phyloP scores from a whole-genome alignment of 805 yeast genomes.

The Candida xyloterini region DNA sequence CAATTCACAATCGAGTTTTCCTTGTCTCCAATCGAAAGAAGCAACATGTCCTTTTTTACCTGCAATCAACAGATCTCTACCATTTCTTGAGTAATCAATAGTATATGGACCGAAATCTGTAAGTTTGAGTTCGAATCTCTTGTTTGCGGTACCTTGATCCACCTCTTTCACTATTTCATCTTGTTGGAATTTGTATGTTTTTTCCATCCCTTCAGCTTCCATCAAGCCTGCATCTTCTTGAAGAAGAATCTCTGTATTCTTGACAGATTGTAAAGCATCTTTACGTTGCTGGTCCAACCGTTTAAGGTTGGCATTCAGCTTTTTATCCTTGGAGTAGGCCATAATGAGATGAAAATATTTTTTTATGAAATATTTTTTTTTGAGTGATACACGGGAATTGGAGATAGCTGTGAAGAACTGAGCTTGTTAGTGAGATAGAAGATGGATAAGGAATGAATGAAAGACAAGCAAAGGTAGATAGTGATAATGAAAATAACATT shows the following conservation, averaged over 20 bases:
- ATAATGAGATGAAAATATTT: constrained; percentile 7
- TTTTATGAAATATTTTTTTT: constrained; percentile 7
- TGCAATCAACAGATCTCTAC: constrained; percentile 78
- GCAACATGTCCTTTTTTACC: constrained; percentile 96
- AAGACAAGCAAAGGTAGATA: too few species aligned
- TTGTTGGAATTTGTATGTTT: constrained; percentile 81
- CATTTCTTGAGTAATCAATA: constrained; percentile 80
- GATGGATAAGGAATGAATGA: too few species aligned
- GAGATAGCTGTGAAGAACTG: too few species aligned
- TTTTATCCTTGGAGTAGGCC: constrained; percentile 40
- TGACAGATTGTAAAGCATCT: constrained; percentile 79
- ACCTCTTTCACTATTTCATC: constrained; percentile 72
- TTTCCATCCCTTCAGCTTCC: constrained; percentile 96
- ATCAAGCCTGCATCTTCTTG: constrained; percentile 83
- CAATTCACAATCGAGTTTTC: constrained; percentile 75
- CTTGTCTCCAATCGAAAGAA: constrained; percentile 92
- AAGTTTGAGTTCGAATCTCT: constrained; percentile 69
- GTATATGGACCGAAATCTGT: constrained; percentile 84
- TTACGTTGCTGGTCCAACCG: constrained; percentile 68
- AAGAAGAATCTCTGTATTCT: constrained; percentile 78
- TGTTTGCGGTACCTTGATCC: constrained; percentile 71
- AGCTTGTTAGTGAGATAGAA: too few species aligned
- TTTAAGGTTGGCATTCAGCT: constrained; percentile 62
- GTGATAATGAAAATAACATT: too few species aligned
- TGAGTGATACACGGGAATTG: constrained; percentile 8